Evolutionary conservation across 768 basidiomycete species (phyloP).

Genomic region (Tulasnella sp.): DNA sequence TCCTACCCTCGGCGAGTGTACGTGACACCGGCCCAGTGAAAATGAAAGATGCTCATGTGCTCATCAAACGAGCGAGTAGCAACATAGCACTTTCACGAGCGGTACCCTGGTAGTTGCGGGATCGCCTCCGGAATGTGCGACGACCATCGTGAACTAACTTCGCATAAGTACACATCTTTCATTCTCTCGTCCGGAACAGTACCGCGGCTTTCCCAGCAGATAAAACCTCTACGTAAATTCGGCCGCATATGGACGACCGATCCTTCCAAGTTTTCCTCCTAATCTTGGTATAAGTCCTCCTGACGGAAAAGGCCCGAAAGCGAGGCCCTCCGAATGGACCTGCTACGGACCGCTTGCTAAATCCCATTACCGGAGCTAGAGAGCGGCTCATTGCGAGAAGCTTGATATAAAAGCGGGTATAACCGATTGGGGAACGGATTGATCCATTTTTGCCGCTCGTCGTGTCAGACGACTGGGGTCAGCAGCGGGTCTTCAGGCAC

Average conservation of each 20-base stretch:
- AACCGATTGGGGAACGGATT: background rate
- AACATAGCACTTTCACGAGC: background rate
- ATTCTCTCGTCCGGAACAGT: background rate
- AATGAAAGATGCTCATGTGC: background rate
- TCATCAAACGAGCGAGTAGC: background rate
- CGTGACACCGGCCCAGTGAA: background rate
- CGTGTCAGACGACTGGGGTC: background rate
- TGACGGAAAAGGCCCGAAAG: background rate
- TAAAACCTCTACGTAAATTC: background rate
- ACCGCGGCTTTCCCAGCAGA: background rate
- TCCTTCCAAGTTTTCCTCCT: background rate
- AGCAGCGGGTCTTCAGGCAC: background rate
- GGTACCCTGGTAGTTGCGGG: background rate
- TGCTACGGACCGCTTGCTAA: background rate
- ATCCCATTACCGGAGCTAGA: background rate
- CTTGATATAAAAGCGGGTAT: background rate
- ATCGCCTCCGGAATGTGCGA: background rate
- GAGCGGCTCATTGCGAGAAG: background rate
- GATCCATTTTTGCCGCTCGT: background rate
- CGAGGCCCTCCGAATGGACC: background rate
- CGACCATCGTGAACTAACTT: background rate
- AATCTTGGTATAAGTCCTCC: background rate
- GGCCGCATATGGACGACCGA: background rate
- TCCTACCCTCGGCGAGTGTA: background rate
- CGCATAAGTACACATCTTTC: background rate